phyloP scores from a whole-genome alignment of 345 rosid genomes.

The Sisymbrium altissimum region DNA sequence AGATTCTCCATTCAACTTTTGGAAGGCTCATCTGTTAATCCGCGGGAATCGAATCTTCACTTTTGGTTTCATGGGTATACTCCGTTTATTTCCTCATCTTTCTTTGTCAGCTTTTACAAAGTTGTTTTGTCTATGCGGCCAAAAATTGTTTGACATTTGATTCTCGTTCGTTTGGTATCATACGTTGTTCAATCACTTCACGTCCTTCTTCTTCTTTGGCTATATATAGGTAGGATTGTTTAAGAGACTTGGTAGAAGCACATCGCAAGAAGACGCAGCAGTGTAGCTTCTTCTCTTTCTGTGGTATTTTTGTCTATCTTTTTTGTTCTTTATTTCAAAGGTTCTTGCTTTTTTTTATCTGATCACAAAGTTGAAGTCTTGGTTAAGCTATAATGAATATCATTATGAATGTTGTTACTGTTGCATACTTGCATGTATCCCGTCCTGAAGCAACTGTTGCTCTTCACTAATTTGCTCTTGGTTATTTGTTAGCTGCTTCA shows the following conservation, averaged over 20 bases:
- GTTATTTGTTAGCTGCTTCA: neutral
- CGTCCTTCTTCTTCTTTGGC: neutral
- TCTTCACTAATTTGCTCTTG: too few species aligned
- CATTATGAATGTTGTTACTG: too few species aligned
- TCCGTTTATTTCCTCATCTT: neutral
- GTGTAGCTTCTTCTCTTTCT: neutral
- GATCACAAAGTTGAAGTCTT: neutral
- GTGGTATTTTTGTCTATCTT: neutral
- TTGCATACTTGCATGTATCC: too few species aligned
- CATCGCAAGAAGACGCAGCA: neutral
- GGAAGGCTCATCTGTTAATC: neutral
- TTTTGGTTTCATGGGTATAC: neutral
- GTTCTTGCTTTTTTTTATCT: neutral
- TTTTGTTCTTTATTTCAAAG: neutral
- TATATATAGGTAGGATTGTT: slow-evolving; percentile 9
- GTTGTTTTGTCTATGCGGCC: neutral
- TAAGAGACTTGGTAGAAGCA: neutral
- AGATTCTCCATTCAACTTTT: neutral
- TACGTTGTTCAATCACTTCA: neutral
- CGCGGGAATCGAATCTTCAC: slow-evolving; percentile 30
- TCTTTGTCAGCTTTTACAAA: slow-evolving; percentile 3
- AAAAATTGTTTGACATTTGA: slow-evolving; percentile 13
- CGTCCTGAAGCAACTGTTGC: too few species aligned
- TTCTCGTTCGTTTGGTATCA: slow-evolving; percentile 26
- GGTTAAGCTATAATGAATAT: too few species aligned